These are phyloP conservation scores for Macadamia integrifolia DNA, from an alignment of 164 flowering plant genomes.

Conservation along the genomic window DNA sequence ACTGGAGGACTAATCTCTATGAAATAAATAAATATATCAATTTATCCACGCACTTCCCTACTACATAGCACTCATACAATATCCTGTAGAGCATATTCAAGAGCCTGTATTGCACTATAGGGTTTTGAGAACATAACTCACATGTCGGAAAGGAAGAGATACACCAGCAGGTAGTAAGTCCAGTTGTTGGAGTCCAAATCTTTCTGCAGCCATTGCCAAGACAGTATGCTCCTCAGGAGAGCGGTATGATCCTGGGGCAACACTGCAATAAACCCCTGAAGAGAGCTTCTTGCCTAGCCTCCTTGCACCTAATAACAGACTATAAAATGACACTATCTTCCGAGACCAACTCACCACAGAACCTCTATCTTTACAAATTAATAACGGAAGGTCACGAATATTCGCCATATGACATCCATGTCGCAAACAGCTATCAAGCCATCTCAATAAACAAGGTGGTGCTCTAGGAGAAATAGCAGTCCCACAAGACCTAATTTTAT, in stretches of 20 bases:
- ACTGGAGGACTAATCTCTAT: not conserved
- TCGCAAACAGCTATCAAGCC: constrained; percentile 79
- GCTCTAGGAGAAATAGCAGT: constrained; percentile 25
- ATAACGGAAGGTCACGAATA: constrained; percentile 59
- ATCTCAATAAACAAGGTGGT: constrained; percentile 83
- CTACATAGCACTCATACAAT: no score
- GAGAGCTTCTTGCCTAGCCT: constrained; percentile 57
- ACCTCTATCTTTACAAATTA: constrained; percentile 55
- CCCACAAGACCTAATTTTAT: constrained; percentile 19
- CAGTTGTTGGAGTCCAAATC: constrained; percentile 76
- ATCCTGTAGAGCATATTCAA: no score
- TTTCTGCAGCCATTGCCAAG: constrained; percentile 96
- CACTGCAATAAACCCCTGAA: constrained; percentile 63
- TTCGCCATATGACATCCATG: constrained; percentile 50
- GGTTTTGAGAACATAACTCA: constrained; percentile 30
- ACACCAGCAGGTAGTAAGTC: constrained; percentile 87
- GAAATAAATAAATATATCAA: not conserved
- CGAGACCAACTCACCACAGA: constrained; percentile 67
- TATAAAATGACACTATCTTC: constrained; percentile 81
- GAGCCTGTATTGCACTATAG: no score
- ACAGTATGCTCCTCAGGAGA: constrained; percentile 67
- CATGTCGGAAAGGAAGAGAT: constrained; percentile 94
- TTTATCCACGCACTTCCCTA: not conserved
- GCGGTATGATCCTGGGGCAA: constrained; percentile 65
- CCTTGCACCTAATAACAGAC: constrained; percentile 66